These are phyloP conservation scores for Fraxinus sp. DNA, from an alignment of 305 asterid species.

Conservation along the genomic window DNA sequence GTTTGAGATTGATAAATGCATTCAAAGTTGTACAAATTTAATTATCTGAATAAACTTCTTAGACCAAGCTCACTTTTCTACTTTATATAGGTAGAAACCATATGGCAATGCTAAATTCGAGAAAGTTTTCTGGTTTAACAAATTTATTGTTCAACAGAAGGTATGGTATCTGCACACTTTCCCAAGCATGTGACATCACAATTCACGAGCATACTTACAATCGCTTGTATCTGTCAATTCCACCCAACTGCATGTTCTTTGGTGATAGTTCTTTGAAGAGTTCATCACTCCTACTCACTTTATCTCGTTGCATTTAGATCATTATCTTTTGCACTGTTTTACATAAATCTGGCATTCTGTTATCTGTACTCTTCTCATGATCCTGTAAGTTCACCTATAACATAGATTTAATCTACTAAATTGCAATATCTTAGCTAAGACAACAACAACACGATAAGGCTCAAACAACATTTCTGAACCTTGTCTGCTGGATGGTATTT, in stretches of 20 bases:
- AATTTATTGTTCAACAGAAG: conserved; percentile 65
- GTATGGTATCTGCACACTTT: conserved; percentile 29
- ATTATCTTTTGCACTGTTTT: neutral
- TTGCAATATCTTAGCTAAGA: neutral
- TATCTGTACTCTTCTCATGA: neutral
- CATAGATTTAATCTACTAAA: neutral
- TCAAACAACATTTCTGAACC: neutral
- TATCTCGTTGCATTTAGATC: neutral
- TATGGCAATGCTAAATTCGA: conserved; percentile 62
- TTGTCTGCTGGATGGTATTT: neutral
- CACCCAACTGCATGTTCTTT: neutral
- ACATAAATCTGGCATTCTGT: conserved; percentile 12
- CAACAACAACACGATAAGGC: neutral
- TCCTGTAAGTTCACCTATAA: neutral
- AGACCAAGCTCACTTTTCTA: neutral
- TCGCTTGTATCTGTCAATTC: neutral
- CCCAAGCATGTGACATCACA: neutral
- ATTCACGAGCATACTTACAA: neutral
- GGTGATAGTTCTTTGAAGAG: neutral
- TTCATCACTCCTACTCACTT: neutral
- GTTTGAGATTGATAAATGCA: neutral
- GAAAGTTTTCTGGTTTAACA: conserved; percentile 61
- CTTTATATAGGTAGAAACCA: conserved; percentile 52
- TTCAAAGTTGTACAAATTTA: neutral
- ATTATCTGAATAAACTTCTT: neutral